phyloP scores from a whole-genome alignment of 768 basidiomycete genomes.

The Pseudohyphozyma bogoriensis region DNA sequence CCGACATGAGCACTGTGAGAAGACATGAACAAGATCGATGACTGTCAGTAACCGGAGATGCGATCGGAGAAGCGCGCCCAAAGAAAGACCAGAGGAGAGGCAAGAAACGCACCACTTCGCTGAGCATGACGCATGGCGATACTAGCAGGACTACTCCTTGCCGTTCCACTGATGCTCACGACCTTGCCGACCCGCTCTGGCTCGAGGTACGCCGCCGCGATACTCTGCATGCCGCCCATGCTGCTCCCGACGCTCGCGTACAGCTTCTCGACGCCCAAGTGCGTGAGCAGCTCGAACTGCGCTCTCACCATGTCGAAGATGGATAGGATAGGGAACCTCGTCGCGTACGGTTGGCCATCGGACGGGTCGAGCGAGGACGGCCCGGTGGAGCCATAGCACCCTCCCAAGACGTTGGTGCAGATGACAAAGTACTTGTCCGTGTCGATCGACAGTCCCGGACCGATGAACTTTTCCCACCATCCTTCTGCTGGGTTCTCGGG shows the following conservation, averaged over 20 bases:
- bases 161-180: slow-evolving; percentile 89
- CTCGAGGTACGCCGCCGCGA: slow-evolving; percentile 86
- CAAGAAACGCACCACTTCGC: slow-evolving; percentile 62
- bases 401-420: slow-evolving; percentile 92
- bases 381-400: slow-evolving; percentile 95
- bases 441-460: slow-evolving; percentile 85
- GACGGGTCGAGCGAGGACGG: slow-evolving; percentile 69
- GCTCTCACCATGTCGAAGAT: slow-evolving; percentile 97
- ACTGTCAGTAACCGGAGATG: too few relatives aligned
- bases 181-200: slow-evolving; percentile 81
- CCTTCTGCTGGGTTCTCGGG: slow-evolving; percentile 65
- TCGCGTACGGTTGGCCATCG: slow-evolving; percentile 62
- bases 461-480: slow-evolving; percentile 99
- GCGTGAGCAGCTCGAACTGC: slow-evolving; percentile 75
- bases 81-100: not conserved
- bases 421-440: slow-evolving; percentile 85
- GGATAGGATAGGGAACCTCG: slow-evolving; percentile 78
- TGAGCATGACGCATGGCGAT: slow-evolving; percentile 96
- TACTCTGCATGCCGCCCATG: slow-evolving; percentile 97
- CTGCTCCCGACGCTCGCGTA: slow-evolving; percentile 90
- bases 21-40: too few relatives aligned
- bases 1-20: slow-evolving; percentile 86
- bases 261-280: slow-evolving; percentile 68
- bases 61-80: slow-evolving; percentile 1
- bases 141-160: slow-evolving; percentile 78